Base-by-base conservation (phyloP, 768 basidiomycete genomes). In the Boletus rex-veris region DNA sequence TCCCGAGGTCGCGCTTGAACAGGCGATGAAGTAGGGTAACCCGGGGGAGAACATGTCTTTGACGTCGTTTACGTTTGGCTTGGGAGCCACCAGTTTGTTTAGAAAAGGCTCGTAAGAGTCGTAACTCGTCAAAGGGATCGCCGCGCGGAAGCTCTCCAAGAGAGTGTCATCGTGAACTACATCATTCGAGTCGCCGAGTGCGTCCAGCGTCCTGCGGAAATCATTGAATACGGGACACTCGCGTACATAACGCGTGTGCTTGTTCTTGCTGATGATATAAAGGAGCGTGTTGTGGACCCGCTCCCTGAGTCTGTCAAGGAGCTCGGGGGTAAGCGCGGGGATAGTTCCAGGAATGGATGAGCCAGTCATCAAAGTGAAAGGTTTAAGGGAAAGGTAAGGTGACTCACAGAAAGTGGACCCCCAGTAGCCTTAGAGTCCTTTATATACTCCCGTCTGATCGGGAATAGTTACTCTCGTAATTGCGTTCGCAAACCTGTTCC, bases 1-100 rank as follows among this genome's bases (percentile, higher is more conserved):
- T 4, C 63, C 39, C 19, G 60, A 64, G 26, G 65, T 67, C 9
- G 45, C 48, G 36, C 58, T 62, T 0, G 65, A 62, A 0, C 49
- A 31, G 7, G 62, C 62, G 33, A 67, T 40, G 26, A 58, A 65
- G 43, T 39, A 58, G 15, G 65, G 65, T 15, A 66, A 24, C 0
- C 64, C 65, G 5, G 60, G 62, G 2, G 62, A 58, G 46, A 66
- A 62, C 53, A 66, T 53, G 47, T 64, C 54, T 37, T 52, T 54
- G 52, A 59, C 55, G 16, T 66, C 65, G 16, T 35, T 24, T 16
- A 45, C 48, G 15, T 21, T 16, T 7, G 55, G 24, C 11, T 46
- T 41, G 41, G 18, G 48, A 7, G 38, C 36, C 40, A 53, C 48
- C 18, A 66, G 52, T 28, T 35, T 53, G 42, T 37, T 31, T 30